Evolutionary conservation across 2,329 filamentous ascomycete genomes (phyloP), one percentile per base, ranked within the genome.

Genomic region (Alternaria panax): DNA sequence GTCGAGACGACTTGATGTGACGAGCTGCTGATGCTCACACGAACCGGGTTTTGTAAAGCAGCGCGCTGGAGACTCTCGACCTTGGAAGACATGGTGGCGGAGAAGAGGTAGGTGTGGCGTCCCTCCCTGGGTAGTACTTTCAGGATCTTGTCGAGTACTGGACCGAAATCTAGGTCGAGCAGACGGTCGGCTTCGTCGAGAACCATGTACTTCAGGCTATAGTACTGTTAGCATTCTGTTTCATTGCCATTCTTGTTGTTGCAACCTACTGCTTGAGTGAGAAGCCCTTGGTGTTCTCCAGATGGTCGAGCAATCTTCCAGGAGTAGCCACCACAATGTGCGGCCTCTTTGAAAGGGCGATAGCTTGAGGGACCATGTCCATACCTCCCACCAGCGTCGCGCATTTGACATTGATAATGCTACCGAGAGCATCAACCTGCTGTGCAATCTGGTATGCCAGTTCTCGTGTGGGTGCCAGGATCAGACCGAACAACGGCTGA

Each of bases 201-300:
- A 62, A 97, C 93, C 4, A 98, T 83, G 74, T 94, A 97, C 73
- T 93, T 93, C 36, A 97, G 82, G 85, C 28, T 90, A 87, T 48
- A 98, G 81, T 24, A 6, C 9, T 9, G 11, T 40, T 22, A 40
- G 36, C 36, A 4, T 12, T 2, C 2, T 40, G 18, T 22, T 20
- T 1, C 18, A 5, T 20, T 12, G 7, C 5, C 9, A 2, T 12
- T 40, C 12, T 12, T 3, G 0, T 22, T 5, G 18, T 6, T 4
- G 7, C 5, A 12, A 41, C 38, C 24, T 41, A 41, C 38, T 40
- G 18, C 36, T 40, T 40, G 18, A 40, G 2, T 18, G 90, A 93
- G 80, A 99, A 98, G 11, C 95, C 94, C 78, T 97, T 97, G 2
- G 95, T 99, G 80, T 97, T 97, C 76, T 98, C 93, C 8, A 98